These are phyloP conservation scores for Dendryphion nanum DNA, from an alignment of 2,329 filamentous ascomycete species.

Conservation along the genomic window DNA sequence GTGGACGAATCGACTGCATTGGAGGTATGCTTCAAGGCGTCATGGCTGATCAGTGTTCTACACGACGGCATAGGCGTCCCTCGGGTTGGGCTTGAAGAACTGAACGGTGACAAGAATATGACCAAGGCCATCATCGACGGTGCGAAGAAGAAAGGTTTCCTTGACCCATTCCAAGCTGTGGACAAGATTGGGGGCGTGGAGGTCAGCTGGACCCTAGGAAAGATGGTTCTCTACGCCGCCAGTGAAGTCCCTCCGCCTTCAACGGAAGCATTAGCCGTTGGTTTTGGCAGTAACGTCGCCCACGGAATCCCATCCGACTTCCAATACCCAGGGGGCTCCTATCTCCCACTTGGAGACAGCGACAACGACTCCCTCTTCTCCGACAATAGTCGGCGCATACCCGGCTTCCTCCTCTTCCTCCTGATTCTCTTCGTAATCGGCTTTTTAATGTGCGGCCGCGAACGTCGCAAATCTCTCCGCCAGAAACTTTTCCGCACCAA, in stretches of 20 bases:
- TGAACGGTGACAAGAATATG: conserved; percentile 60
- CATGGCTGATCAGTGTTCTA: conserved; percentile 94
- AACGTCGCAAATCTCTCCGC: conserved; percentile 62
- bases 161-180: conserved; percentile 87
- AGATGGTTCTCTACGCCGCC: conserved; percentile 92
- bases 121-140: conserved; percentile 69
- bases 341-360: conserved; percentile 44
- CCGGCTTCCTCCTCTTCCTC: conserved; percentile 75
- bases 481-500: conserved; percentile 53
- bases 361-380: conserved; percentile 61
- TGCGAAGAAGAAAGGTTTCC: conserved; percentile 70
- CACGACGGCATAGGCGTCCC: conserved; percentile 96
- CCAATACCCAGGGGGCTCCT: conserved; percentile 68
- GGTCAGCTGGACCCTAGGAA: conserved; percentile 95
- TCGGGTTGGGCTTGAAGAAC: conserved; percentile 72
- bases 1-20: conserved; percentile 71
- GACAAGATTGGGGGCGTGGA: conserved; percentile 90
- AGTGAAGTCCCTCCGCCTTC: conserved; percentile 74
- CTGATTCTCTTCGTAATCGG: conserved; percentile 66
- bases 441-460: conserved; percentile 77
- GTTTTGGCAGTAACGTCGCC: conserved; percentile 83
- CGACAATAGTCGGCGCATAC: conserved; percentile 63
- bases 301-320: conserved; percentile 70
- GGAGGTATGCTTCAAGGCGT: conserved; percentile 95
- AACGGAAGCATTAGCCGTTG: conserved; percentile 69